Evolutionary conservation across 23 red algal genomes (phyloP), one percentile per base, ranked within the genome.

Genomic region (Cyanidium caldarium): DNA sequence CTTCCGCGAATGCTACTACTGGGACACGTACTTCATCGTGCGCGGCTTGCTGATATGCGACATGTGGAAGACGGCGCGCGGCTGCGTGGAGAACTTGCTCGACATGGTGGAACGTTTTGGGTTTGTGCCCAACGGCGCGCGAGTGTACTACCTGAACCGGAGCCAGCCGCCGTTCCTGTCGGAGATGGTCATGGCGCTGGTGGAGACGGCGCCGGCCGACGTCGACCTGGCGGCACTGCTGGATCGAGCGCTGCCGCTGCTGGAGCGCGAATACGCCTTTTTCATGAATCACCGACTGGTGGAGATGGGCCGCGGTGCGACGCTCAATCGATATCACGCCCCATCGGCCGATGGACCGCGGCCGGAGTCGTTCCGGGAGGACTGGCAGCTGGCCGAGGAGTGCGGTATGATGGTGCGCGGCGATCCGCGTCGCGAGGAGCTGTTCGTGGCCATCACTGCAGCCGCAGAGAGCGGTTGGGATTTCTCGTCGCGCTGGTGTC

Each of bases 401-500:
- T 75, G 42, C 21, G 56, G 1, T 38, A 57, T 58, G 44, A 35
- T 0, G 0, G 28, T 0, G 16, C 42, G 1, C 65, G 45, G 42
- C 72, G 58, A 25, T 44, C 42, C 31, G 40, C 45, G 30, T 33
- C 36, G 35, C 37, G 46, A 31, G 2, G 38, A 57, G 69, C 19
- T 88, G n/a, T 80, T 70, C 28, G 33, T 68, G 17, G 70, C 82
- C 57, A 23, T 94, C 3, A 81, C 82, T 15, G 68, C 89, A 19
- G 89, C 69, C 25, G 89, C 89, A 39, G 89, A 94, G 68, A 94
- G 89, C 58, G 89, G 89, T 39, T 86, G 82, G 89, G 89, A 94
- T 38, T 94, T 82, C 38, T 83, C 82, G 30, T 86, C 89, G 26
- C 71, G 89, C 21, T 94, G 89, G 89, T 83, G 44, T 45, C 68